Percentiles rank a stretch among this genome's conserved stretches.
Evolutionary conservation across 164 flowering plant genomes (phyloP).

Genomic region (Sextonia rubra): DNA sequence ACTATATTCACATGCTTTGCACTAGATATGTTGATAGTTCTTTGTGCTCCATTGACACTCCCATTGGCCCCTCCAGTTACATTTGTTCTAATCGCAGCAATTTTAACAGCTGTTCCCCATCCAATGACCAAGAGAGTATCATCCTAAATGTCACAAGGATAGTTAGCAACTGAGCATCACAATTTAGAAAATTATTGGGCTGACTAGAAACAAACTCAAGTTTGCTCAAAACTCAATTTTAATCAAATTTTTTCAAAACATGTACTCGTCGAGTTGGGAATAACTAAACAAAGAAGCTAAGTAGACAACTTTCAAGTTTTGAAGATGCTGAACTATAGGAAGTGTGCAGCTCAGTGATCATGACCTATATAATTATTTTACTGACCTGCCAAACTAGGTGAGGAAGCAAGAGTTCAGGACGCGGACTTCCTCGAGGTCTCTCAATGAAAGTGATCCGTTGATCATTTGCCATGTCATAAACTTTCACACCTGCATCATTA

Average conservation of each 20-base stretch:
- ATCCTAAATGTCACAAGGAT: slow-evolving; percentile 43
- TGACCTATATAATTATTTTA: slow-evolving; percentile 1
- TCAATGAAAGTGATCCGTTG: slow-evolving; percentile 93
- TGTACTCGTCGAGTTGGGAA: neutral
- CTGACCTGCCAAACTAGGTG: slow-evolving; percentile 99
- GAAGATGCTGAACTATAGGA: neutral
- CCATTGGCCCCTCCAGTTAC: slow-evolving; percentile 44
- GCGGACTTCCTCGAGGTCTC: slow-evolving; percentile 91
- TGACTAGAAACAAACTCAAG: neutral
- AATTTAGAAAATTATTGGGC: neutral
- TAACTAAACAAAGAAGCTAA: neutral
- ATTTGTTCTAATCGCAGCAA: slow-evolving; percentile 64
- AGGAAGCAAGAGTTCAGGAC: slow-evolving; percentile 83
- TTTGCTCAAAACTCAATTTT: neutral
- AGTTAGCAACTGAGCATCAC: slow-evolving; percentile 1
- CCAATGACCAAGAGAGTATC: slow-evolving; percentile 88
- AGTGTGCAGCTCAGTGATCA: slow-evolving; percentile 2
- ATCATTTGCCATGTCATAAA: slow-evolving; percentile 88
- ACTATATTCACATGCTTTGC: slow-evolving; percentile 87
- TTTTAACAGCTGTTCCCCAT: slow-evolving; percentile 95
- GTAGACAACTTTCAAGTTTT: neutral
- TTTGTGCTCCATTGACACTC: slow-evolving; percentile 55
- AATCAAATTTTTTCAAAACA: neutral
- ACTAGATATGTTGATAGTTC: slow-evolving; percentile 40
- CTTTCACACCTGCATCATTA: slow-evolving; percentile 96